phyloP scores from a whole-genome alignment of 768 basidiomycete genomes.

The Suillus plorans region DNA sequence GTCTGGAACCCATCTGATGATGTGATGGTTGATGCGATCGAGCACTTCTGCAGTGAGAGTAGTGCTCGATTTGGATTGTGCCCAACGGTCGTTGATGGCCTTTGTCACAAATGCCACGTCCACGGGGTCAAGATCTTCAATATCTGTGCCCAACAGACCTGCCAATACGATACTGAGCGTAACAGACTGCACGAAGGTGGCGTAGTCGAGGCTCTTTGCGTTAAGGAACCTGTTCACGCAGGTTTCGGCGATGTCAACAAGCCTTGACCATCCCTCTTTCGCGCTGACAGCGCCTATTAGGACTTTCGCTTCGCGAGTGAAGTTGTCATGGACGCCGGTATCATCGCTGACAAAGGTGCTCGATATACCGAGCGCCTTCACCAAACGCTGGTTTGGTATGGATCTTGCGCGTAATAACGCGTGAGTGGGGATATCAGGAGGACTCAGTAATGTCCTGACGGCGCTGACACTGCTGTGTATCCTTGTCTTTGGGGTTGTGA shows the following conservation, averaged over 20 bases:
- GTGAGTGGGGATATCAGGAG: slow-evolving; percentile 10
- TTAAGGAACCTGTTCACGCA: not conserved
- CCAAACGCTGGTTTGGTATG: slow-evolving; percentile 21
- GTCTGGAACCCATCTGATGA: slow-evolving; percentile 40
- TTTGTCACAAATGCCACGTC: slow-evolving; percentile 36
- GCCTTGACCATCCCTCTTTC: slow-evolving; percentile 14
- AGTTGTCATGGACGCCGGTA: slow-evolving; percentile 25
- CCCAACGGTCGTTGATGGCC: slow-evolving; percentile 36
- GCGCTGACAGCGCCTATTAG: slow-evolving; percentile 15
- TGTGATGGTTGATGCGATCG: slow-evolving; percentile 31
- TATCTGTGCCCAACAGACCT: slow-evolving; percentile 35
- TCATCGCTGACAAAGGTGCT: slow-evolving; percentile 55
- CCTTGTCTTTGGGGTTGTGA: slow-evolving; percentile 7
- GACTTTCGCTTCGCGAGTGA: slow-evolving; percentile 22
- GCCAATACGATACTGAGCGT: slow-evolving; percentile 39
- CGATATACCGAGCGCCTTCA: slow-evolving; percentile 30
- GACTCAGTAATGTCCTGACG: slow-evolving; percentile 17
- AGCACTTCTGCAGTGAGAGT: slow-evolving; percentile 22
- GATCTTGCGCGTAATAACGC: slow-evolving; percentile 21
- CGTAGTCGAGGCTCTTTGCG: slow-evolving; percentile 21
- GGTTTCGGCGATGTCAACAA: slow-evolving; percentile 17
- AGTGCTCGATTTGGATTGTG: slow-evolving; percentile 40
- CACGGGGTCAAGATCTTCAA: slow-evolving; percentile 27
- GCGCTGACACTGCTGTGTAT: slow-evolving; percentile 9
- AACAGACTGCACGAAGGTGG: slow-evolving; percentile 38